phyloP scores from a whole-genome alignment of 2,329 filamentous ascomycete genomes.

The Alternaria conjuncta region DNA sequence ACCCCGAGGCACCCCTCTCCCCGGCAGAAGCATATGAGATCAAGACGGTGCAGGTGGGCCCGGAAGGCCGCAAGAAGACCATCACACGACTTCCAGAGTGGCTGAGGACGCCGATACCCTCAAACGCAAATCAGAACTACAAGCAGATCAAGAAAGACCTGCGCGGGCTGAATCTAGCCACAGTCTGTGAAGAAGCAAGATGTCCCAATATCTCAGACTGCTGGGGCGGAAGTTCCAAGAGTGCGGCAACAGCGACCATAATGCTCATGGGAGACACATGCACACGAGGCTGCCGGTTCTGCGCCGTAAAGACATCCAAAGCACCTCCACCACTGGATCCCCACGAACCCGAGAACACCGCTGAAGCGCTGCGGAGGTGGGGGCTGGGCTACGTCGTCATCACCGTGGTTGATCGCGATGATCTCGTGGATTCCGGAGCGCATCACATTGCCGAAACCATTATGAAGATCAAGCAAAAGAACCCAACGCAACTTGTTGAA shows the following conservation, averaged over 20 bases:
- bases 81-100: conserved; percentile 83
- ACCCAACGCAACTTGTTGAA: conserved; percentile 77
- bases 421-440: conserved; percentile 86
- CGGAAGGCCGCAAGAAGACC: conserved; percentile 67
- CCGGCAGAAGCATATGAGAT: conserved; percentile 64
- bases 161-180: conserved; percentile 86
- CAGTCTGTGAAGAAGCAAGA: conserved; percentile 95
- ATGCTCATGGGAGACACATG: conserved; percentile 99
- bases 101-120: conserved; percentile 95
- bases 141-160: conserved; percentile 95
- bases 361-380: conserved; percentile 91
- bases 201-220: conserved; percentile 98
- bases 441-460: conserved; percentile 93
- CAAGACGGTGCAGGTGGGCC: conserved; percentile 67
- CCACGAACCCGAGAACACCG: conserved; percentile 95
- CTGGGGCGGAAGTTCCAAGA: conserved; percentile 91
- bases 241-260: conserved; percentile 92
- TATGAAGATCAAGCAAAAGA: conserved; percentile 81
- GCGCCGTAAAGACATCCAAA: conserved; percentile 89
- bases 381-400: conserved; percentile 95
- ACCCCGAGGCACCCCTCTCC: conserved; percentile 51
- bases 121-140: conserved; percentile 80
- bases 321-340: conserved; percentile 82
- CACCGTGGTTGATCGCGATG: conserved; percentile 92
- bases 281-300: conserved; percentile 95